phyloP scores from a whole-genome alignment of 169 alveolate species.

The Plasmodium gonderi region DNA sequence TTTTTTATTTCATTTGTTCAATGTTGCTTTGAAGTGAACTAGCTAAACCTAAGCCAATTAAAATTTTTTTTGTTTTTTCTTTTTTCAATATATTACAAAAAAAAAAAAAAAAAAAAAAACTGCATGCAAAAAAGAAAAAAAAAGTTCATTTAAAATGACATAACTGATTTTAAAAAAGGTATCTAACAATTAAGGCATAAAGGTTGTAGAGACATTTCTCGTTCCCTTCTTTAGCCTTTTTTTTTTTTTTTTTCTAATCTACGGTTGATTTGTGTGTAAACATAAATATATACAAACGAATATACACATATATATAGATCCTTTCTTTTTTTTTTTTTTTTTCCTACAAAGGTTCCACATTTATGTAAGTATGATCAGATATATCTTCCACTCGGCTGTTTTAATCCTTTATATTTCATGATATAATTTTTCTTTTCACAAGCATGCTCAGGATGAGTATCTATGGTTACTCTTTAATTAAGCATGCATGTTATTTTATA shows the following conservation, averaged over 20 bases:
- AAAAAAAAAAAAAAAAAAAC: background rate
- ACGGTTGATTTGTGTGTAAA: background rate
- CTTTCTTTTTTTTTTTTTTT: background rate
- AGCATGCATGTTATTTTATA: background rate
- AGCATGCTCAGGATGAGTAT: background rate
- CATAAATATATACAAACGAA: too few relatives aligned
- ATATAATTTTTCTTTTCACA: background rate
- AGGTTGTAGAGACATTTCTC: background rate
- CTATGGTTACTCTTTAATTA: background rate
- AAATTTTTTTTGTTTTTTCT: background rate
- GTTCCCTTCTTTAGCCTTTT: background rate
- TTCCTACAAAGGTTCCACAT: background rate
- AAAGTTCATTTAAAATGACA: background rate
- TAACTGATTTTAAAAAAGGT: background rate
- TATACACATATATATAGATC: too few relatives aligned
- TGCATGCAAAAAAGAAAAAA: slow-evolving; percentile 17
- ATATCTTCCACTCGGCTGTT: background rate
- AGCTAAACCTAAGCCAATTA: background rate
- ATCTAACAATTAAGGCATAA: background rate
- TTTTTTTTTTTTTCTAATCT: background rate
- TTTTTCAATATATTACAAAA: background rate
- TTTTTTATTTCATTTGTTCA: slow-evolving; percentile 2
- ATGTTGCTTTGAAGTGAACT: background rate
- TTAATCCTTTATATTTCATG: background rate
- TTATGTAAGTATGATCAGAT: background rate